phyloP scores from a whole-genome alignment of 2,329 filamentous ascomycete species.

The Fusarium sp. region DNA sequence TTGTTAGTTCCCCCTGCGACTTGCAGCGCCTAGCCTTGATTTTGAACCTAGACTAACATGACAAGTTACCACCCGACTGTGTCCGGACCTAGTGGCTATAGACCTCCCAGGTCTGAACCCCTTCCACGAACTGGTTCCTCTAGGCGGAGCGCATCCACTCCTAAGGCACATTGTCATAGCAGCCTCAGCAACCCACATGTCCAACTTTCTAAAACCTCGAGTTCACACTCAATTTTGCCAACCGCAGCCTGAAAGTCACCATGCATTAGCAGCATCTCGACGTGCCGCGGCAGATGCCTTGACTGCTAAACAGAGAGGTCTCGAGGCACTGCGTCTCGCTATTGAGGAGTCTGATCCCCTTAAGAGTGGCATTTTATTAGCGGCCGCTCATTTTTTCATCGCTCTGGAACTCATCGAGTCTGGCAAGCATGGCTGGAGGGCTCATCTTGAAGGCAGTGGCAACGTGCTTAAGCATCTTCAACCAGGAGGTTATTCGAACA shows the following conservation, averaged over 20 bases:
- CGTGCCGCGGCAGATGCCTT: background rate
- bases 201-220: background rate
- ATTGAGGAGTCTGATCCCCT: background rate
- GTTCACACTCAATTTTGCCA: background rate
- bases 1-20: conserved; percentile 48
- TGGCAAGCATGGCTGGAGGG: conserved; percentile 11
- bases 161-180: conserved; percentile 2
- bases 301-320: background rate
- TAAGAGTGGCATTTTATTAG: background rate
- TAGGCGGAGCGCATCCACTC: background rate
- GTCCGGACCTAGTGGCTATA: conserved; percentile 6
- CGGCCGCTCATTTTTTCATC: conserved; percentile 2
- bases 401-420: conserved; percentile 12
- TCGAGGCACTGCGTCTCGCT: background rate
- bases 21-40: too few species aligned
- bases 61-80: conserved; percentile 2
- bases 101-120: conserved; percentile 7
- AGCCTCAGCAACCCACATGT: conserved; percentile 12
- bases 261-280: background rate
- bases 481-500: background rate
- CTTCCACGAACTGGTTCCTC: background rate
- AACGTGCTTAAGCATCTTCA: background rate
- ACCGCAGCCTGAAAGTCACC: background rate
- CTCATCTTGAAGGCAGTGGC: conserved; percentile 9
- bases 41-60: background rate